Base-by-base conservation (phyloP, 2,329 filamentous ascomycete species). In the Cladophialophora exuberans region DNA sequence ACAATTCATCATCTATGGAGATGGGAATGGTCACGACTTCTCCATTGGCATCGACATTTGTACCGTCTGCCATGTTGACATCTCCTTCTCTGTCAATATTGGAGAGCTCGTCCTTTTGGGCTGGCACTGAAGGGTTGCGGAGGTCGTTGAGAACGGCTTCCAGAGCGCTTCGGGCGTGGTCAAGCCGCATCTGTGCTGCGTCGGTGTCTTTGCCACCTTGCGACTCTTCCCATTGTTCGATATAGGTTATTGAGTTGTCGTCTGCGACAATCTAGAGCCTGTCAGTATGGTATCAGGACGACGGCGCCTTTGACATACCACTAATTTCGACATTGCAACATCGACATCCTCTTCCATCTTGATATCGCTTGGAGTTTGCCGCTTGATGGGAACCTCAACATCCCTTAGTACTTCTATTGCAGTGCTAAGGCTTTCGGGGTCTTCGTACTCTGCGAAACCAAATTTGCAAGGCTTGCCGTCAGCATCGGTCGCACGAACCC, bases 371-470 rank as follows among this genome's bases (percentile, higher is more conserved):
- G 64, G 75, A 76, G 20, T 73, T 71, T 93, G 89, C 70, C 86
- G 88, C 74, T 90, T 89, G 35, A 85, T 78, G 25, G 94, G 94
- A 44, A 97, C 83, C 68, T 90, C 80, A 60, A 97, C 79, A 65
- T 94, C 87, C 69, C 85, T 85, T 65, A 97, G 83, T 53, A 96
- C 83, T 70, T 95, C 90, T 52, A 92, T 85, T 38, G 93, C 94
- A 39, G 87, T 87, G 70, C 87, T 85, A 63, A 99, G 79, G 62
- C 91, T 93, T 71, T 96, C 89, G 20, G 87, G 85, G 70, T 97
- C 92, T 60, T 96, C 93, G 72, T 89, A 99, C 72, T 97, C 89
- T 56, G 93, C 94, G 73, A 99, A 97, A 11, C 93, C 94, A 77
- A 97, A 97, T 60, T 86, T 87, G 72, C 87, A 86, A 52, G 86